A percentile compares a stretch with the other conserved stretches of the same genome.
Conservation (phyloP, 2,329 filamentous ascomycete species). For the Piedraia hortae region DNA sequence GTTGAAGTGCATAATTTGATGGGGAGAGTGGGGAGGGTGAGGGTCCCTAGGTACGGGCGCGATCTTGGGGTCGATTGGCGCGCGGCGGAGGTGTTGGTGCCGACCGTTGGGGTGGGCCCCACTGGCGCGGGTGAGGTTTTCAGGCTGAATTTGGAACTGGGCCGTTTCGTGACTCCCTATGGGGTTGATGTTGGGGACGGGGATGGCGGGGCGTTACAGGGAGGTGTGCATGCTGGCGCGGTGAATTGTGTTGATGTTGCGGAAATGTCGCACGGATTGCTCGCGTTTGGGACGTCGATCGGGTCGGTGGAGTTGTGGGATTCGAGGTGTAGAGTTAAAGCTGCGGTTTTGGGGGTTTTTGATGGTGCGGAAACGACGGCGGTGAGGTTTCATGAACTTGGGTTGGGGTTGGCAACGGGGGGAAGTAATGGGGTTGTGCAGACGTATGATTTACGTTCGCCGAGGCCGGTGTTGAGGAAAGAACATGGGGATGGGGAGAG, state of each 20-base stretch:
- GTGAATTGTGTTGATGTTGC: conserved; percentile 75
- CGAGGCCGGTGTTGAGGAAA: conserved; percentile 61
- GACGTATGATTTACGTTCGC: conserved; percentile 75
- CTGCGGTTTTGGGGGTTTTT: conserved; percentile 43
- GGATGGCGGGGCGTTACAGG: conserved; percentile 56
- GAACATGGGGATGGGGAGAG: conserved; percentile 90
- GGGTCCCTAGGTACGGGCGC: conserved; percentile 75
- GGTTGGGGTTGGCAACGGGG: conserved; percentile 61
- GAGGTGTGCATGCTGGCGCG: conserved; percentile 56
- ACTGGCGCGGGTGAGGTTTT: conserved; percentile 84
- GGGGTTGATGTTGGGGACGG: conserved; percentile 75
- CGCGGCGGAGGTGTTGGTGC: conserved; percentile 62
- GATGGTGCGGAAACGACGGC: conserved; percentile 43
- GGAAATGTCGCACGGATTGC: conserved; percentile 64
- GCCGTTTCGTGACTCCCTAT: conserved; percentile 82
- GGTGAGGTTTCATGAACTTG: conserved; percentile 59
- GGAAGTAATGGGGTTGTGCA: conserved; percentile 71
- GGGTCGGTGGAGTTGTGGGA: conserved; percentile 98
- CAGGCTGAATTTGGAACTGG: conserved; percentile 68
- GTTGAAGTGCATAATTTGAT: conserved; percentile 81
- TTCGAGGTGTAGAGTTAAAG: conserved; percentile 51
- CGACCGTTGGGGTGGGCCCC: conserved; percentile 60
- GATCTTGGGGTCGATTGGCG: conserved; percentile 64
- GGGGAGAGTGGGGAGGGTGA: conserved; percentile 67
- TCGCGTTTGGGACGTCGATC: conserved; percentile 77